Evolutionary conservation across 148 eudicot species (phyloP).

Genomic region (Cornus kousa): DNA sequence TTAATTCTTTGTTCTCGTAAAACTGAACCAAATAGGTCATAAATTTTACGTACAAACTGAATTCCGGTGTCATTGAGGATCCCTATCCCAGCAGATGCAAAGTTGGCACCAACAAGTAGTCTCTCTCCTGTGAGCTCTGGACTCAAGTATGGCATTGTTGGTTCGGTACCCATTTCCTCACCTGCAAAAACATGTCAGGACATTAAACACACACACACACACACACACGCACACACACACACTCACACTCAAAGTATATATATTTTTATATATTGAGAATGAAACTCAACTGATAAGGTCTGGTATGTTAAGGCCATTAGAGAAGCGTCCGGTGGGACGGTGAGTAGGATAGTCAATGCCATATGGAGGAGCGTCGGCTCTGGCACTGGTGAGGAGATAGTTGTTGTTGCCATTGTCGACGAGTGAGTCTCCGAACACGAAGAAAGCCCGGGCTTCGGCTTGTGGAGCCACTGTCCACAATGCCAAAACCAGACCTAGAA

Average conservation of each 20-base stretch:
- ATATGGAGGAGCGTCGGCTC: conserved; percentile 46
- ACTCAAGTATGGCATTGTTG: conserved; percentile 47
- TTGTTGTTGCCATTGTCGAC: conserved; percentile 48
- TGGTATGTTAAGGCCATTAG: conserved; percentile 47
- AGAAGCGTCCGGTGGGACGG: conserved; percentile 48
- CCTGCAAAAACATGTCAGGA: conserved; percentile 20
- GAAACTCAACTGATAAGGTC: conserved; percentile 36
- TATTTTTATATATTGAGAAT: no score
- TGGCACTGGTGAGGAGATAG: conserved; percentile 34
- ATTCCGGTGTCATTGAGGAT: conserved; percentile 52
- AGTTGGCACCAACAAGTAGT: conserved; percentile 45
- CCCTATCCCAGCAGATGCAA: conserved; percentile 54
- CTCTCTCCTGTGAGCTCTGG: conserved; percentile 33
- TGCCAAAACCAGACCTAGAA: conserved; percentile 3
- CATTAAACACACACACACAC: neutral
- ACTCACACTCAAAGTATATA: no score
- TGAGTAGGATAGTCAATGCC: conserved; percentile 46
- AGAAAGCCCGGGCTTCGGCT: conserved; percentile 37
- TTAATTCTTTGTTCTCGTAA: no score
- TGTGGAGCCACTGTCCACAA: neutral
- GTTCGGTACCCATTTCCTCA: conserved; percentile 32
- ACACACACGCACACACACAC: neutral
- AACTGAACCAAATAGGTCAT: neutral
- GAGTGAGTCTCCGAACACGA: conserved; percentile 46
- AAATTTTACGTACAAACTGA: conserved; percentile 36